Conservation (phyloP, 75 land plant species). For the Cunninghamia lanceolata region DNA sequence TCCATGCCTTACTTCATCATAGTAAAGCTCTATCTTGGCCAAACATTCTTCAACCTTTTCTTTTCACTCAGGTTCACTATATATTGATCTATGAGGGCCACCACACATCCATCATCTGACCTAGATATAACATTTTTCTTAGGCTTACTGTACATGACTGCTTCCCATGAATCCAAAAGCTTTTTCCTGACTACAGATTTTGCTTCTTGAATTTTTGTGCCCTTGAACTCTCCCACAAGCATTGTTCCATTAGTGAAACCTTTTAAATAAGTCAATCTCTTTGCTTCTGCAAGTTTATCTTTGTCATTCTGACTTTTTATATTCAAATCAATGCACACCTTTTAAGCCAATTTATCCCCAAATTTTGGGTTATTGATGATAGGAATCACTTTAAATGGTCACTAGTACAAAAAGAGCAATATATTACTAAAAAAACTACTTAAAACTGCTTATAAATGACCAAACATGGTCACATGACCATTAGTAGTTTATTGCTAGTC, state of each 20-base stretch:
- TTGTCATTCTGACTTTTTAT: slow-evolving; percentile 87
- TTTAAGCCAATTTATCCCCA: slow-evolving; percentile 78
- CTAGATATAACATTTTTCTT: slow-evolving; percentile 86
- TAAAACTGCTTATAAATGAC: no score
- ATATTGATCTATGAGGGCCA: slow-evolving; percentile 93
- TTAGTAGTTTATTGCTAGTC: no score
- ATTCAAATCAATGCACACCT: slow-evolving; percentile 68
- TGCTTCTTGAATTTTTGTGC: slow-evolving; percentile 66
- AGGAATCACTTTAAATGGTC: slow-evolving; percentile 75
- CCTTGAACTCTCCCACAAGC: no score
- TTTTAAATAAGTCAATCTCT: slow-evolving; percentile 68
- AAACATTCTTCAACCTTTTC: slow-evolving; percentile 59
- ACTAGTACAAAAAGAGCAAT: no score
- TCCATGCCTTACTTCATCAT: slow-evolving; percentile 62
- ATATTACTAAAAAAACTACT: no score
- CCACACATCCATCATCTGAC: slow-evolving; percentile 94
- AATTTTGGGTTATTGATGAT: slow-evolving; percentile 82
- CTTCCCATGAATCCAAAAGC: slow-evolving; percentile 55
- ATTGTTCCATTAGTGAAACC: slow-evolving; percentile 91
- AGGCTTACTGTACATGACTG: slow-evolving; percentile 77
- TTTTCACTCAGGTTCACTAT: slow-evolving; percentile 80
- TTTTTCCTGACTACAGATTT: slow-evolving; percentile 61
- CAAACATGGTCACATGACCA: no score
- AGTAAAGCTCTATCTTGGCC: slow-evolving; percentile 63
- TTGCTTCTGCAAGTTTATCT: no score